A percentile compares a stretch with the other conserved stretches of the same genome.
phyloP scores from a whole-genome alignment of 2,329 filamentous ascomycete genomes.

The Pestalotiopsis sp. region DNA sequence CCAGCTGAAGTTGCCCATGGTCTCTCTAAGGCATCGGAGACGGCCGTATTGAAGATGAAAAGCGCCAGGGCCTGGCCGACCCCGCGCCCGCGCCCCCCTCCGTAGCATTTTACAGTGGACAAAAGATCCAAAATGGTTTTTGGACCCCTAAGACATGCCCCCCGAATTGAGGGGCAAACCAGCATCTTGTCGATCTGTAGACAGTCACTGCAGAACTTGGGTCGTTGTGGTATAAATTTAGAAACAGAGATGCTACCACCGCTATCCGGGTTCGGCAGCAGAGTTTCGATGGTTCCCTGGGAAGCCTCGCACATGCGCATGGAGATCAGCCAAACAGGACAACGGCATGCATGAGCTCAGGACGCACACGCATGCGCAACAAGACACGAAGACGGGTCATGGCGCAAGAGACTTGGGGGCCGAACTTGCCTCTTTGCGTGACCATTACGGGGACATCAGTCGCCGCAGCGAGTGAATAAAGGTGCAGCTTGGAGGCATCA shows the following conservation, averaged over 20 bases:
- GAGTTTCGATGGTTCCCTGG: not conserved
- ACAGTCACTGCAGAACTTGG: not conserved
- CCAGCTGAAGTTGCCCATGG: not conserved
- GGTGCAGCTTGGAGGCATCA: not conserved
- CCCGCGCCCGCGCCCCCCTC: not conserved
- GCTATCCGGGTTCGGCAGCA: not conserved
- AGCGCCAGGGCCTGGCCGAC: not conserved
- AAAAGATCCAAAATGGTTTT: not conserved
- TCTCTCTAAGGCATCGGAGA: conserved; percentile 1
- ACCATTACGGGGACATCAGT: not conserved
- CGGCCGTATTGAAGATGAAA: conserved; percentile 3
- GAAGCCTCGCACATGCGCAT: not conserved
- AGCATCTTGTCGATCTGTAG: not conserved
- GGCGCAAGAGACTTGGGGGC: not conserved
- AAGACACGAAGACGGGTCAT: not conserved
- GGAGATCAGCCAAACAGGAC: not conserved
- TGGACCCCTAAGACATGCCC: not conserved
- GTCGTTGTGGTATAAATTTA: not conserved
- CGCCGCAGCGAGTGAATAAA: not conserved
- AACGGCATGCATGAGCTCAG: not conserved
- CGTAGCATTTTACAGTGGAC: not conserved
- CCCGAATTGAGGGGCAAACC: not conserved
- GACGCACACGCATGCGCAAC: not conserved
- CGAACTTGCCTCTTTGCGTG: not conserved
- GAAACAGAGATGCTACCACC: not conserved